phyloP scores from a whole-genome alignment of 495 filamentous ascomycete genomes.

The Saxophila tyrrhenica region DNA sequence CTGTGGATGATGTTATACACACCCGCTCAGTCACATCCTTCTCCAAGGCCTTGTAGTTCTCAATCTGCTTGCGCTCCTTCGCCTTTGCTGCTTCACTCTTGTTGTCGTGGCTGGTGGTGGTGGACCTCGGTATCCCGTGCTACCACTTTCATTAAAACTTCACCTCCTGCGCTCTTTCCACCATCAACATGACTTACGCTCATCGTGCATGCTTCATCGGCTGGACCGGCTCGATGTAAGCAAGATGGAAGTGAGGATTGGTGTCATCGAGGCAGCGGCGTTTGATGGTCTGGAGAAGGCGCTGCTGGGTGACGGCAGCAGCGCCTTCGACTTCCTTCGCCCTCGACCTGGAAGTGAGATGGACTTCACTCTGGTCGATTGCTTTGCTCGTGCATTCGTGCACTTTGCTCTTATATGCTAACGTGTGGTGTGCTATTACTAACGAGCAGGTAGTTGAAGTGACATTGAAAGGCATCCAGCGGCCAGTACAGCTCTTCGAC shows the following conservation, averaged over 20 bases:
- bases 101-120: slow-evolving; percentile 32
- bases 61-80: slow-evolving; percentile 66
- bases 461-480: no score
- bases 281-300: slow-evolving; percentile 3
- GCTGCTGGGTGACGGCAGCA: slow-evolving; percentile 1
- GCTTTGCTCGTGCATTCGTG: background rate
- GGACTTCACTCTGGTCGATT: background rate
- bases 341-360: no score
- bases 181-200: slow-evolving; percentile 20
- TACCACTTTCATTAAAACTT: slow-evolving; percentile 31
- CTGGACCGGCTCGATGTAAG: no score
- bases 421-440: background rate
- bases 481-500: no score
- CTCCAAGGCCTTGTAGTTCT: slow-evolving; percentile 63
- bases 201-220: slow-evolving; percentile 11
- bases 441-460: background rate
- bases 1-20: background rate
- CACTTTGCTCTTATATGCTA: background rate
- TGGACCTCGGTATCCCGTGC: slow-evolving; percentile 68
- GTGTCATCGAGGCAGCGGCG: background rate
- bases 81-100: slow-evolving; percentile 55
- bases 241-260: slow-evolving; percentile 1
- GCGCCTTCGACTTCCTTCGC: background rate
- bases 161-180: slow-evolving; percentile 4
- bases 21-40: slow-evolving; percentile 52